Evolutionary conservation across 2,329 filamentous ascomycete genomes (phyloP), one percentile per base, ranked within the genome.

Genomic region (Epichloe aotearoae): DNA sequence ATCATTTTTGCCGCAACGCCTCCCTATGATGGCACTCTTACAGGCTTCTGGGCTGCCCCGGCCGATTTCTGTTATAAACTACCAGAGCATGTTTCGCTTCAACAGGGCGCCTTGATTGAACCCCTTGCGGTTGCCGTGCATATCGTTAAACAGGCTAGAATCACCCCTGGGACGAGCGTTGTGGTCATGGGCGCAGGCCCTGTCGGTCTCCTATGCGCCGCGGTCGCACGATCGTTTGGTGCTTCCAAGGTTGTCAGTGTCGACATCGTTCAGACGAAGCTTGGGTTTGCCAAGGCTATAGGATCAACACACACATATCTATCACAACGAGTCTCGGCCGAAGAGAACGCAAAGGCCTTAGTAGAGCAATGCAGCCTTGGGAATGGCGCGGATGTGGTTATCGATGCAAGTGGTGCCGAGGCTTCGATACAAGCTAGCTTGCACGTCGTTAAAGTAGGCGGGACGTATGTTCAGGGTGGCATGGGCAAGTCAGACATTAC

Each of bases 111-210:
- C 12, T 72, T 85, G 2, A 73, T 85, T 11, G 91, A 97, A 75
- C 88, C 88, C 3, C 79, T 95, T 38, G 82, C 85, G 42, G 88
- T 95, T 33, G 88, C 84, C 14, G 88, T 95, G 34, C 88, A 95
- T 70, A 87, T 93, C 58, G 82, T 83, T 52, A 80, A 80, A 58
- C 86, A 90, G 70, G 86, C 26, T 7, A 3, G 26, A 8, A 8
- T 26, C 3, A 26, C 26, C 7, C 26, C 26, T 26, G 26, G 26
- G 8, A 1, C 26, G 1, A 26, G 26, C 1, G 26, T 26, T 26
- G 26, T 26, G 2, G 26, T 26, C 26, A 26, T 26, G 26, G 26
- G 26, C 26, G 26, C 26, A 26, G 26, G 26, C 2, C 26, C 26
- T 8, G 26, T 97, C 2, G 91, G 91, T 3, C 73, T 96, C 42